Evolutionary conservation across 805 yeast species (phyloP), one percentile per base, ranked within the genome.

Genomic region (Blastobotrys attinorum): DNA sequence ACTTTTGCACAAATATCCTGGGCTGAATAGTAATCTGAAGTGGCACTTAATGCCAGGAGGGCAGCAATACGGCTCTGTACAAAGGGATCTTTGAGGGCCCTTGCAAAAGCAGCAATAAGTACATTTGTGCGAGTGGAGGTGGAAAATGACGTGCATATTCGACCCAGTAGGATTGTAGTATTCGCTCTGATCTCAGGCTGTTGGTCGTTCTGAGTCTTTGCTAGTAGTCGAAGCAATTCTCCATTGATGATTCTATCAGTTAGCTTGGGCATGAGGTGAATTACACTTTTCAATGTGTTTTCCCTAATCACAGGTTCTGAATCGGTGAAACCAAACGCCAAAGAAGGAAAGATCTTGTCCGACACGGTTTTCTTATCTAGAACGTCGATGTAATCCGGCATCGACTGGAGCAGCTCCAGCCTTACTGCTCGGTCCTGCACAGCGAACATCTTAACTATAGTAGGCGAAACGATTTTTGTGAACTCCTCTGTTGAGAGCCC

Each of bases 291-390:
- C 31, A 90, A 67, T 0, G 97, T 84, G 42, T 81, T 85, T 51
- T 83, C 83, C 49, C 97, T 69, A 33, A 90, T 77, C n/a, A 81
- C 72, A 3, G 79, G 74, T 58, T 86, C 89, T 1, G 92, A 77
- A 59, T 90, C 98, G 27, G 80, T 76, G 55, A 90, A 83, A 0
- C 98, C 97, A 15, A 82, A 77, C n/a, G 81, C 64, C 53, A 84
- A 69, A 39, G 73, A 72, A 7, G 76, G 75, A 60, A 84, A 86
- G 1, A 92, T 71, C 51, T 75, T 78, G 50, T 73, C 79, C 50
- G 81, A 81, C 3, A 89, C 74, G 23, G 82, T 86, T 36, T 72
- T 62, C 32, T 76, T 76, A 2, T 76, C 68, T 18, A 87, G 59
- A 31, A 61, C 61, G 1, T 65, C 66, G 22, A 77, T 67, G 47